These are phyloP conservation scores for Ustilago lituana DNA, from an alignment of 1,284 basidiomycete genomes.

Conservation along the genomic window DNA sequence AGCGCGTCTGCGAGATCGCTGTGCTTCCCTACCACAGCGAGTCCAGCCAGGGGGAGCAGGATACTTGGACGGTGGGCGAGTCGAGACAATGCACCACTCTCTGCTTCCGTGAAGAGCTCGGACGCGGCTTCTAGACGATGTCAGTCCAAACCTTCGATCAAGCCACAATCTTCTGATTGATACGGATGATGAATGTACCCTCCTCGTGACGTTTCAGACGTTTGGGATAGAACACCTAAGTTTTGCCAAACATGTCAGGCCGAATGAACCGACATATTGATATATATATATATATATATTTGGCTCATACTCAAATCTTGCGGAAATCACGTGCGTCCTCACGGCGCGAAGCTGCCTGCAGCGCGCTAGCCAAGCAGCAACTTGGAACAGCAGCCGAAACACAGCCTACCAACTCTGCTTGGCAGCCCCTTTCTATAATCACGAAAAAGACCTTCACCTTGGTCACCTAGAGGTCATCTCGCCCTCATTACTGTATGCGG, in stretches of 20 bases:
- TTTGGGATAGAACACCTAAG: too few species aligned
- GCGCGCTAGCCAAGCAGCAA: constrained; percentile 29
- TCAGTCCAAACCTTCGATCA: not conserved
- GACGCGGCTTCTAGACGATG: constrained; percentile 29
- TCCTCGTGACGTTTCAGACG: not conserved
- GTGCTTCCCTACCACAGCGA: constrained; percentile 48
- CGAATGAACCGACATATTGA: not conserved
- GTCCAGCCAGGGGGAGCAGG: not conserved
- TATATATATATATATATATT: too few species aligned
- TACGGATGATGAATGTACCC: not conserved
- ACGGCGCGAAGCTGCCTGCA: constrained; percentile 27
- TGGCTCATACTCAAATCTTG: too few species aligned
- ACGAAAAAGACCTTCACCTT: not conserved
- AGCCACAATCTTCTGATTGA: not conserved
- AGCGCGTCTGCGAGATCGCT: constrained; percentile 52
- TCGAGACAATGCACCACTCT: constrained; percentile 45
- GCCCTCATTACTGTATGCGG: too few species aligned
- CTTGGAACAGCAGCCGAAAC: constrained; percentile 13
- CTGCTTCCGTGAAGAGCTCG: constrained; percentile 51
- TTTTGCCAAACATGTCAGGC: constrained; percentile 3
- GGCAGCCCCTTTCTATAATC: constrained; percentile 1
- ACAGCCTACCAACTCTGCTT: not conserved
- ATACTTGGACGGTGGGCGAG: constrained; percentile 49
- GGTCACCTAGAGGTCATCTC: too few species aligned
- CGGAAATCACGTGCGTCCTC: constrained; percentile 31